A percentile compares a stretch with the other conserved stretches of the same genome.
Evolutionary conservation across 1,139 yeast genomes (phyloP).

Genomic region (Candida glucosophila): DNA sequence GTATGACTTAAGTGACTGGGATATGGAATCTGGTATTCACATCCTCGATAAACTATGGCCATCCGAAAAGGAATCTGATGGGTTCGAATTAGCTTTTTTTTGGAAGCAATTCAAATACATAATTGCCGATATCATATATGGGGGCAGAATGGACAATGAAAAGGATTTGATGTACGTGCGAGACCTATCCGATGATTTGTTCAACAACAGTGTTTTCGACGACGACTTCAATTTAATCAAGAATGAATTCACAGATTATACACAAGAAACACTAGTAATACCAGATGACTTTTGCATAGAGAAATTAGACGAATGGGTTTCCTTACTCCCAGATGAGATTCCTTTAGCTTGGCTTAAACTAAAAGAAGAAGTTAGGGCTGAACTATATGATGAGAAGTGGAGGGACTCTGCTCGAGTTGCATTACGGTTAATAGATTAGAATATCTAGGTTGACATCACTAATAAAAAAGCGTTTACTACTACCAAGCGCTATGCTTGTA

Average conservation of each 20-base stretch:
- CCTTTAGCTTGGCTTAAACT: constrained; percentile 63
- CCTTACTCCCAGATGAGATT: constrained; percentile 44
- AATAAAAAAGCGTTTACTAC: too few species aligned
- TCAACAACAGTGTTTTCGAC: constrained; percentile 18
- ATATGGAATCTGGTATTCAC: constrained; percentile 17
- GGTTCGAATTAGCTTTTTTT: constrained; percentile 45
- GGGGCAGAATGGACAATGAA: constrained; percentile 56
- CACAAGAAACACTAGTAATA: constrained; percentile 12
- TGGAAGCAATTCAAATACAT: constrained; percentile 48
- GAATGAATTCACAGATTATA: constrained; percentile 11
- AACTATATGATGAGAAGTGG: not conserved
- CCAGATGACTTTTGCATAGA: constrained; percentile 42
- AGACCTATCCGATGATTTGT: constrained; percentile 17
- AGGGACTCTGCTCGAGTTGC: too few species aligned
- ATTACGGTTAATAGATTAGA: too few species aligned
- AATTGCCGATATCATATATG: constrained; percentile 54
- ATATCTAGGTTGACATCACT: too few species aligned
- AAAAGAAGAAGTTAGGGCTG: constrained; percentile 26
- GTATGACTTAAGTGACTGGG: constrained; percentile 73
- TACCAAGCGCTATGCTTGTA: constrained; percentile 2
- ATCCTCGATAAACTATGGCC: constrained; percentile 36
- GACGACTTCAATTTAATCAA: constrained; percentile 23
- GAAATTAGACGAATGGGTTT: constrained; percentile 45
- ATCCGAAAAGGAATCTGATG: constrained; percentile 14
- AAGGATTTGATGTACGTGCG: constrained; percentile 32